phyloP scores from a whole-genome alignment of 2,329 filamentous ascomycete genomes.

The Whalleya microplaca region DNA sequence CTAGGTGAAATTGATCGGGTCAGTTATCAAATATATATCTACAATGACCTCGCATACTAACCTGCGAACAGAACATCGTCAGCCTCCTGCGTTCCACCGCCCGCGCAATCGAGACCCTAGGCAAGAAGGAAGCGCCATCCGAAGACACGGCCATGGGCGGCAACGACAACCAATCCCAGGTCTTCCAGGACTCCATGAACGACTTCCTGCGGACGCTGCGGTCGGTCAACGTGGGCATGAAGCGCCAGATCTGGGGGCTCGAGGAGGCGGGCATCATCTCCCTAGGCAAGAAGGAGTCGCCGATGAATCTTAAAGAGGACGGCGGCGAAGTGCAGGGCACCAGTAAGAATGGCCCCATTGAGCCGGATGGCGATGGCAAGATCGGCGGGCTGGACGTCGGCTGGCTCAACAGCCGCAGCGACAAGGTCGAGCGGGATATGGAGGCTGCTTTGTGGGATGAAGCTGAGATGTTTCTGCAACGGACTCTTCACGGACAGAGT shows the following conservation, averaged over 20 bases:
- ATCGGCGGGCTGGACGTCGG: slow-evolving; percentile 76
- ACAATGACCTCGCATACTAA: slow-evolving; percentile 10
- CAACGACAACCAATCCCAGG: slow-evolving; percentile 53
- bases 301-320: slow-evolving; percentile 25
- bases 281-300: slow-evolving; percentile 39
- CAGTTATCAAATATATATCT: slow-evolving; percentile 13
- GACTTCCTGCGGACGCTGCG: slow-evolving; percentile 76
- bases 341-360: slow-evolving; percentile 43
- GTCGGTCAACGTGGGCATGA: slow-evolving; percentile 73
- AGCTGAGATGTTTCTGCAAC: slow-evolving; percentile 26
- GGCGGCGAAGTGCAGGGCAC: slow-evolving; percentile 29
- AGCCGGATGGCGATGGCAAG: slow-evolving; percentile 59
- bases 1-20: slow-evolving; percentile 78
- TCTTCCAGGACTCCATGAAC: slow-evolving; percentile 63
- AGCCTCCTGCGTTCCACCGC: slow-evolving; percentile 62
- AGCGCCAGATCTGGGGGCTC: slow-evolving; percentile 75
- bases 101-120: slow-evolving; percentile 65
- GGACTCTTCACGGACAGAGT: slow-evolving; percentile 17
- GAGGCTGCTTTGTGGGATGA: slow-evolving; percentile 75
- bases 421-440: slow-evolving; percentile 80
- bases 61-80: slow-evolving; percentile 40
- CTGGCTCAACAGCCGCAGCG: slow-evolving; percentile 85
- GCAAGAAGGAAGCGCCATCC: slow-evolving; percentile 46
- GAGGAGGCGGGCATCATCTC: slow-evolving; percentile 80
- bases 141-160: slow-evolving; percentile 39